Conservation (phyloP, 192 early-diverging fungal species). For the Umbelopsis isabellina region DNA sequence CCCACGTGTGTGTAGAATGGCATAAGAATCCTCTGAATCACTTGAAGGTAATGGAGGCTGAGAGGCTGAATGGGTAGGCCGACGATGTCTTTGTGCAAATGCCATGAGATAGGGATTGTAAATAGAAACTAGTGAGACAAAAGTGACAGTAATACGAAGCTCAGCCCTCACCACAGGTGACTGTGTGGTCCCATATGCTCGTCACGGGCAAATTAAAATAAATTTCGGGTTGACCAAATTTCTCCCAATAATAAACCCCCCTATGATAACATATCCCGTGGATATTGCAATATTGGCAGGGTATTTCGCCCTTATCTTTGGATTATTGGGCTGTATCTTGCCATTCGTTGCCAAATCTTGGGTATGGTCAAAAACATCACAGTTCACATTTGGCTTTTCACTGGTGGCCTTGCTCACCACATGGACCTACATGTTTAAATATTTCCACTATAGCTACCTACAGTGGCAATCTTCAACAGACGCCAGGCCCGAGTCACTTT, state of each 20-base stretch:
- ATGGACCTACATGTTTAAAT: slow-evolving; percentile 40
- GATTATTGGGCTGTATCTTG: slow-evolving; percentile 26
- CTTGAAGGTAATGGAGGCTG: slow-evolving; percentile 8
- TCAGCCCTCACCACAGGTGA: neutral
- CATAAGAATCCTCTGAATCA: slow-evolving; percentile 28
- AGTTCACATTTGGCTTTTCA: neutral
- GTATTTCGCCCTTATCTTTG: slow-evolving; percentile 32
- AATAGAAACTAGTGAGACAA: slow-evolving; percentile 19
- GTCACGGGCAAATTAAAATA: neutral
- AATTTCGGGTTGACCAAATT: neutral
- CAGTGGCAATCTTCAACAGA: slow-evolving; percentile 2
- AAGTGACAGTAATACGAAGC: neutral
- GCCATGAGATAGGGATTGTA: slow-evolving; percentile 29
- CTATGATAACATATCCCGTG: slow-evolving; percentile 24
- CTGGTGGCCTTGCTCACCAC: slow-evolving; percentile 18
- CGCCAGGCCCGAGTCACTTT: neutral
- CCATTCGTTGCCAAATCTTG: neutral
- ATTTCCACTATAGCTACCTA: slow-evolving; percentile 29
- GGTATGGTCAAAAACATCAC: neutral
- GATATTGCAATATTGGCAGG: slow-evolving; percentile 31
- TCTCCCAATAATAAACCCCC: neutral
- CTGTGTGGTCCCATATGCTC: neutral
- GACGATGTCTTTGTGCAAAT: slow-evolving; percentile 38
- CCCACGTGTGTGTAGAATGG: slow-evolving; percentile 7
- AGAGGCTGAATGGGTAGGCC: slow-evolving; percentile 4